These are phyloP conservation scores for Cyberlindnera xishuangbannaensis DNA, from an alignment of 805 yeast genomes.

Conservation along the genomic window DNA sequence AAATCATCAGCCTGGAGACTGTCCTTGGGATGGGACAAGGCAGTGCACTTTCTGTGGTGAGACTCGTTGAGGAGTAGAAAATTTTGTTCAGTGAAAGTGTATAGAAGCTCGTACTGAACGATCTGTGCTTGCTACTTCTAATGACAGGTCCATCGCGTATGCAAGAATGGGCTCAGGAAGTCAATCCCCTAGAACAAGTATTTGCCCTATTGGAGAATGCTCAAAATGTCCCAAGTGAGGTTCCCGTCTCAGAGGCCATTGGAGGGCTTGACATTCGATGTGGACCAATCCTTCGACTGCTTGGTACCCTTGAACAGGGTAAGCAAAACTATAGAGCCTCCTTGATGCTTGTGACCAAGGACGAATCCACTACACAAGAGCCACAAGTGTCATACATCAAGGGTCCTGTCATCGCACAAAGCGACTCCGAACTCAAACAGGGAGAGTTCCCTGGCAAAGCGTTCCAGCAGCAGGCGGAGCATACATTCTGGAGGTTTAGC, in stretches of 20 bases:
- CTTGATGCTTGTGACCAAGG: slow-evolving; percentile 52
- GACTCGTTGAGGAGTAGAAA: neutral
- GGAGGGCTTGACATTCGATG: slow-evolving; percentile 42
- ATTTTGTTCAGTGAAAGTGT: neutral
- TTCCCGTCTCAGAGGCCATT: slow-evolving; percentile 8
- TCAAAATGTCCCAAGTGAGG: slow-evolving; percentile 8
- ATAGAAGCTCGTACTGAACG: no score
- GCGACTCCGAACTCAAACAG: slow-evolving; percentile 7
- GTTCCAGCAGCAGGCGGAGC: slow-evolving; percentile 40
- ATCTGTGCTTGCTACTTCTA: no score
- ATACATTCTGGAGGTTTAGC: slow-evolving; percentile 60
- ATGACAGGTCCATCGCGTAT: slow-evolving; percentile 2
- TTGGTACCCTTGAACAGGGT: slow-evolving; percentile 53
- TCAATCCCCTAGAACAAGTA: slow-evolving; percentile 10
- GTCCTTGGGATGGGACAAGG: neutral
- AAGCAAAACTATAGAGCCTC: slow-evolving; percentile 57
- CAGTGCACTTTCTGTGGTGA: no score
- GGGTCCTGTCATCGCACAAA: slow-evolving; percentile 26
- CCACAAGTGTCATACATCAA: slow-evolving; percentile 21
- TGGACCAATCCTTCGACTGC: slow-evolving; percentile 74
- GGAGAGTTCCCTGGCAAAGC: slow-evolving; percentile 45
- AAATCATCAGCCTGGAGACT: slow-evolving; percentile 1
- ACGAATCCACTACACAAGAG: slow-evolving; percentile 30
- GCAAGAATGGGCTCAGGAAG: slow-evolving; percentile 10
- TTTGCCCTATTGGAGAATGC: slow-evolving; percentile 8